These are phyloP conservation scores for Zygotorulaspora florentina DNA, from an alignment of 805 yeast species.

Conservation along the genomic window DNA sequence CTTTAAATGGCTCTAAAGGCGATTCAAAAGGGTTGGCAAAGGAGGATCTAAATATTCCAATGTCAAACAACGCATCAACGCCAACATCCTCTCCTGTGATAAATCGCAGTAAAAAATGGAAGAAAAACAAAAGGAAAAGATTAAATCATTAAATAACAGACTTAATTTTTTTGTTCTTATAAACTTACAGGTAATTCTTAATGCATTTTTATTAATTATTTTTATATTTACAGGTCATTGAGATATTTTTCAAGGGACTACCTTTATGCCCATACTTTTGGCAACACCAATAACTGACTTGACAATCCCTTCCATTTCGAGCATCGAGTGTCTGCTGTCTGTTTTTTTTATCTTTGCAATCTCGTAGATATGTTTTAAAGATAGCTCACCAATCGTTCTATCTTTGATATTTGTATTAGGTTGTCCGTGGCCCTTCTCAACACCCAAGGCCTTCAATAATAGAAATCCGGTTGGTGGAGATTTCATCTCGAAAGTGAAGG, in stretches of 20 bases:
- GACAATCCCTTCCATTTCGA: conserved; percentile 69
- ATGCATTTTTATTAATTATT: conserved; percentile 1
- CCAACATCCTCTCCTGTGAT: conserved; percentile 15
- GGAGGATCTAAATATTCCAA: conserved; percentile 19
- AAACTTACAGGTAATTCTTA: not conserved
- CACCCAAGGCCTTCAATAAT: conserved; percentile 64
- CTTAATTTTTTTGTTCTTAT: not conserved
- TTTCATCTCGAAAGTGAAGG: conserved; percentile 80
- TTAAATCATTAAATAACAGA: conserved; percentile 18
- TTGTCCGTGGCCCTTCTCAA: conserved; percentile 74
- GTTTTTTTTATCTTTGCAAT: conserved; percentile 90
- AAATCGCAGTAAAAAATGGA: conserved; percentile 23
- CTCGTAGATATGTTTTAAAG: conserved; percentile 88
- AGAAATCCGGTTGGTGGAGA: conserved; percentile 91
- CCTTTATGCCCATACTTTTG: conserved; percentile 80
- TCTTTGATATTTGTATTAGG: conserved; percentile 26
- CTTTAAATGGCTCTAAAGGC: conserved; percentile 7
- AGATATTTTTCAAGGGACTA: conserved; percentile 47
- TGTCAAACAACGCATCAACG: conserved; percentile 8
- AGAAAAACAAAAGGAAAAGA: conserved; percentile 31
- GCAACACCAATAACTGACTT: conserved; percentile 86
- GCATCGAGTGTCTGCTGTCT: conserved; percentile 69
- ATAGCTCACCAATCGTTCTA: conserved; percentile 54
- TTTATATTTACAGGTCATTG: conserved; percentile 2
- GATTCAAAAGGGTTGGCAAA: conserved; percentile 7